Evolutionary conservation across 129 eudicot genomes (phyloP).

Genomic region (Dittrichia graveolens): DNA sequence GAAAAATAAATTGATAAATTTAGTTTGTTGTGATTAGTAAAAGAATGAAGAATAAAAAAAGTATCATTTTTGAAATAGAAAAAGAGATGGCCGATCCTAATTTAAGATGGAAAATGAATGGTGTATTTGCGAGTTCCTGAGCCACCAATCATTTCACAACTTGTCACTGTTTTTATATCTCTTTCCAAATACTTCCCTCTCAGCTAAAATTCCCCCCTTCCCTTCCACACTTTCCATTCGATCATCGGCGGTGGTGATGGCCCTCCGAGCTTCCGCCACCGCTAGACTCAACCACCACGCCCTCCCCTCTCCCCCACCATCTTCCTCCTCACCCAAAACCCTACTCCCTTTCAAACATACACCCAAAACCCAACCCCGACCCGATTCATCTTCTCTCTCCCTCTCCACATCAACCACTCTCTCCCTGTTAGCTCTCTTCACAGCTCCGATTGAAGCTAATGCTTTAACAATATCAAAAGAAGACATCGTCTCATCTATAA

Average conservation of each 20-base stretch:
- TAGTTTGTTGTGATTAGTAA: too few relatives aligned
- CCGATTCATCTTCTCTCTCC: slow-evolving; percentile 35
- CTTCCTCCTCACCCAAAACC: slow-evolving; percentile 45
- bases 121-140: slow-evolving; percentile 20
- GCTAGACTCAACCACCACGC: slow-evolving; percentile 49
- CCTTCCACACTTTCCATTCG: neutral
- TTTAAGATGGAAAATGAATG: slow-evolving; percentile 38
- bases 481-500: slow-evolving; percentile 77
- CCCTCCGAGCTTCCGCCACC: slow-evolving; percentile 85
- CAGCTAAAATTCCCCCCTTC: neutral
- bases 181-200: slow-evolving; percentile 1
- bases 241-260: slow-evolving; percentile 66
- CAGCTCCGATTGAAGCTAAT: slow-evolving; percentile 58
- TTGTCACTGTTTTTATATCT: slow-evolving; percentile 27
- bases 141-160: slow-evolving; percentile 15
- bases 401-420: slow-evolving; percentile 57
- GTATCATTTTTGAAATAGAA: too few relatives aligned
- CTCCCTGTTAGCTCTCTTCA: slow-evolving; percentile 61
- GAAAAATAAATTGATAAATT: too few relatives aligned
- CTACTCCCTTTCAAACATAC: slow-evolving; percentile 42
- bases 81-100: neutral
- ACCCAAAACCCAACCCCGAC: slow-evolving; percentile 45
- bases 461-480: slow-evolving; percentile 69
- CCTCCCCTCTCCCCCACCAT: slow-evolving; percentile 45
- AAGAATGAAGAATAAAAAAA: too few relatives aligned